A percentile compares a stretch with the other conserved stretches of the same genome.
phyloP scores from a whole-genome alignment of 169 alveolate genomes.

The Gregarina niphandrodes region DNA sequence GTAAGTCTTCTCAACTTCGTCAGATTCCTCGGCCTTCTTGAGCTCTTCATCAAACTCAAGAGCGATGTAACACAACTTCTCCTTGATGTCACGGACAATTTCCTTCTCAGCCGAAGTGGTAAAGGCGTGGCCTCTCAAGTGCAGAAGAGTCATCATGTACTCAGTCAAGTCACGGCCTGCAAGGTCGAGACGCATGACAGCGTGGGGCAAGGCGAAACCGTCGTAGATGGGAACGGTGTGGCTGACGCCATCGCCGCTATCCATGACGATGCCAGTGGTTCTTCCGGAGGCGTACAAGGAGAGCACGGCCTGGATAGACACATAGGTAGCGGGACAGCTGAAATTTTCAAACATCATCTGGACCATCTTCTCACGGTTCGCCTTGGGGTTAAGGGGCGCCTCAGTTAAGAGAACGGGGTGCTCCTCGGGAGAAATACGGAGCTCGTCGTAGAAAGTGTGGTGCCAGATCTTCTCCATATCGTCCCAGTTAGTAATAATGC shows the following conservation, averaged over 20 bases:
- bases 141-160: slow-evolving; percentile 61
- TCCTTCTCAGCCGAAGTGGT: slow-evolving; percentile 81
- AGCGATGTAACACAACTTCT: slow-evolving; percentile 76
- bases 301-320: slow-evolving; percentile 79
- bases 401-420: slow-evolving; percentile 85
- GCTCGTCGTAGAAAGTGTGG: slow-evolving; percentile 84
- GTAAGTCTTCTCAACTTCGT: slow-evolving; percentile 66
- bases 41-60: slow-evolving; percentile 71
- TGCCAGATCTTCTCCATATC: slow-evolving; percentile 96
- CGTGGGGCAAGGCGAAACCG: slow-evolving; percentile 90
- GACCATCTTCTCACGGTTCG: slow-evolving; percentile 85
- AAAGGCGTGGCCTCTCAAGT: slow-evolving; percentile 70
- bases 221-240: slow-evolving; percentile 96
- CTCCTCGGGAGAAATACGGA: slow-evolving; percentile 81
- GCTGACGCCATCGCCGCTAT: slow-evolving; percentile 94
- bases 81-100: slow-evolving; percentile 87
- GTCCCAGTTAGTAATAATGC: slow-evolving; percentile 89
- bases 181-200: slow-evolving; percentile 65
- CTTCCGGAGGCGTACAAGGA: slow-evolving; percentile 88
- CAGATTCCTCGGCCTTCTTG: slow-evolving; percentile 49
- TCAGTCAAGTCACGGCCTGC: slow-evolving; percentile 90
- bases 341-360: slow-evolving; percentile 82
- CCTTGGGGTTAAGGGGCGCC: slow-evolving; percentile 87
- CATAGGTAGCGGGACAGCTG: slow-evolving; percentile 80
- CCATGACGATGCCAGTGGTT: slow-evolving; percentile 91